A percentile compares a stretch with the other conserved stretches of the same genome.
phyloP scores from a whole-genome alignment of 2,329 filamentous ascomycete genomes.

The Ceratocystis lukuohia region DNA sequence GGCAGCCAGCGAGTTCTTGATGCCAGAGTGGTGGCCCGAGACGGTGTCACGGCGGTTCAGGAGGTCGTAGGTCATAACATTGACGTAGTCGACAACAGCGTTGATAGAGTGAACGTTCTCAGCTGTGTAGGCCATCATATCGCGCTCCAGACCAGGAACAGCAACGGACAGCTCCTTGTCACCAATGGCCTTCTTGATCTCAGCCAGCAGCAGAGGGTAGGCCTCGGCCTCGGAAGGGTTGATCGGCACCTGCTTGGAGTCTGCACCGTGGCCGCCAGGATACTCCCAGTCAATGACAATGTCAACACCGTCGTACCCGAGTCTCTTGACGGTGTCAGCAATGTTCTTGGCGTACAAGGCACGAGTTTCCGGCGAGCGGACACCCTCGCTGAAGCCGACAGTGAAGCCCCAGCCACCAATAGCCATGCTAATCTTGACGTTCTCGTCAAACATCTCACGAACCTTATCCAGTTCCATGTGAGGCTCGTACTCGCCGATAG shows the following conservation, averaged over 20 bases:
- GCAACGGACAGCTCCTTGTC: conserved; percentile 48
- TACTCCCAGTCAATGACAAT: conserved; percentile 23
- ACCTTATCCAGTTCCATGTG: conserved; percentile 35
- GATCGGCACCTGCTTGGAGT: conserved; percentile 34
- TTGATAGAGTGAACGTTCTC: conserved; percentile 46
- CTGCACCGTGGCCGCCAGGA: conserved; percentile 48
- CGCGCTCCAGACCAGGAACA: conserved; percentile 48
- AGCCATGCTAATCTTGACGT: conserved; percentile 53
- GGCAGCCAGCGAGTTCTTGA: conserved; percentile 39
- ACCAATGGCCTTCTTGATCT: conserved; percentile 45
- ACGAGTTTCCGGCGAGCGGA: conserved; percentile 37
- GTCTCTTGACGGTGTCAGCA: conserved; percentile 44
- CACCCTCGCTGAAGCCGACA: conserved; percentile 45
- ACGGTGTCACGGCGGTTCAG: conserved; percentile 53
- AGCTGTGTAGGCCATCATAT: conserved; percentile 54
- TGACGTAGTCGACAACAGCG: conserved; percentile 51
- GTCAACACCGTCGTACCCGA: conserved; percentile 49
- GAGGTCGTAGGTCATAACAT: conserved; percentile 56
- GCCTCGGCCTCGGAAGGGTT: conserved; percentile 48
- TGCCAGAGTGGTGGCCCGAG: conserved; percentile 51
- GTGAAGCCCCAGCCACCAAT: conserved; percentile 65
- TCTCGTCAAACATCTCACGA: conserved; percentile 32
- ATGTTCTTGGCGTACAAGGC: conserved; percentile 51
- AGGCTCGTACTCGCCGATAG: conserved; percentile 33
- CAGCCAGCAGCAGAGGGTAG: conserved; percentile 47